Percentiles rank a stretch among this genome's conserved stretches.
Conservation (phyloP, 108 stramenopile genomes). For the Cyclotella cryptica region DNA sequence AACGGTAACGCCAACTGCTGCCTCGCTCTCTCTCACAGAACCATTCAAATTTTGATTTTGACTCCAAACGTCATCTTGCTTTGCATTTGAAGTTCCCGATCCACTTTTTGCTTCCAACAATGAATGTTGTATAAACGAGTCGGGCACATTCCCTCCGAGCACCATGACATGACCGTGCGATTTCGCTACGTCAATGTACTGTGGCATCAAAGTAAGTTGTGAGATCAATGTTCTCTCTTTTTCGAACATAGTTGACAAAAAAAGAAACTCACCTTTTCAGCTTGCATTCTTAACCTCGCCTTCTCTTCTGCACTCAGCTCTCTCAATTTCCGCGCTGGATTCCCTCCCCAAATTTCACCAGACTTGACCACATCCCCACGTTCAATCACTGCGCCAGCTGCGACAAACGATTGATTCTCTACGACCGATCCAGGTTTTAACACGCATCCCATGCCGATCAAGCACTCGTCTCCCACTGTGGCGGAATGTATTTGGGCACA, state of each 20-base stretch:
- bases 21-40: no score
- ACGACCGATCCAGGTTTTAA: slow-evolving; percentile 70
- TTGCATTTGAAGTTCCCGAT: not conserved
- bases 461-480: slow-evolving; percentile 76
- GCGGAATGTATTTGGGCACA: slow-evolving; percentile 85
- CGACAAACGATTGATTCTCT: slow-evolving; percentile 74
- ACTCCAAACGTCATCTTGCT: not conserved
- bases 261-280: slow-evolving; percentile 41
- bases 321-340: slow-evolving; percentile 82
- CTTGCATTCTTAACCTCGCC: slow-evolving; percentile 73
- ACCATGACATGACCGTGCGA: slow-evolving; percentile 75
- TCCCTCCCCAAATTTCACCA: slow-evolving; percentile 90
- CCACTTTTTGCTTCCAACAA: slow-evolving; percentile 6
- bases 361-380: slow-evolving; percentile 57
- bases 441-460: slow-evolving; percentile 89
- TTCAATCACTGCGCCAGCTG: slow-evolving; percentile 82
- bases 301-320: slow-evolving; percentile 79
- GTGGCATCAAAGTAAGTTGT: not conserved
- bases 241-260: not conserved
- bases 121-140: slow-evolving; percentile 36
- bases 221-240: not conserved
- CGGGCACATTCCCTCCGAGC: slow-evolving; percentile 73
- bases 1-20: no score
- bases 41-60: no score
- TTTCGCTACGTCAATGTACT: slow-evolving; percentile 76